phyloP scores from a whole-genome alignment of 345 rosid genomes.

The Salix udensis region DNA sequence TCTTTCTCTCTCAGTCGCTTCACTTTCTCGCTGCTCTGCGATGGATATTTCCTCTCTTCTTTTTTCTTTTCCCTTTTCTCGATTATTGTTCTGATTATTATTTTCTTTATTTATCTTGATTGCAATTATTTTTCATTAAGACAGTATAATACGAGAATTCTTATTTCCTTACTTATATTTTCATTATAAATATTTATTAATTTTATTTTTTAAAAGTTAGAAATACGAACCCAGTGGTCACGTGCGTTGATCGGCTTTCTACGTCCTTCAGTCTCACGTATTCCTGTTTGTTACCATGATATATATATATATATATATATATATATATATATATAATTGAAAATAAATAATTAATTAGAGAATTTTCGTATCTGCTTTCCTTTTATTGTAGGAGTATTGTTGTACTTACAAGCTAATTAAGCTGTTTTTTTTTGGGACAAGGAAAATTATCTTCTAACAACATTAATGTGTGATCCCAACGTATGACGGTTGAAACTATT shows the following conservation, averaged over 20 bases:
- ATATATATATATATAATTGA: too few relatives aligned
- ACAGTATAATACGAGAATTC: not conserved
- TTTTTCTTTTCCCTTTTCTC: not conserved
- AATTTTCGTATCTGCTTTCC: not conserved
- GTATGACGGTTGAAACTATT: not conserved
- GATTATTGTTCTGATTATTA: not conserved
- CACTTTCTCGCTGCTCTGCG: constrained; percentile 13
- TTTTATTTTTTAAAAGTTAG: not conserved
- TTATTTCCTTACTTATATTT: not conserved
- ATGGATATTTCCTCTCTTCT: constrained; percentile 12
- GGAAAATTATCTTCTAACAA: not conserved
- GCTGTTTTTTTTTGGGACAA: not conserved
- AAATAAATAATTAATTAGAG: not conserved
- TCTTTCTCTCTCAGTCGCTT: not conserved
- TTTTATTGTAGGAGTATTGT: not conserved
- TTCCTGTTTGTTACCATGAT: not conserved
- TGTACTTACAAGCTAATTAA: not conserved
- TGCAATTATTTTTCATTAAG: not conserved
- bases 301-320: not conserved
- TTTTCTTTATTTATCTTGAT: not conserved
- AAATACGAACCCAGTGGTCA: not conserved
- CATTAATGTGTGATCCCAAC: not conserved
- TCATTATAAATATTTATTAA: not conserved
- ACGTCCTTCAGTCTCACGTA: not conserved
- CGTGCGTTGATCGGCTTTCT: not conserved